Conservation (phyloP, 768 basidiomycete genomes). For the Tylopilus subfusipes region DNA sequence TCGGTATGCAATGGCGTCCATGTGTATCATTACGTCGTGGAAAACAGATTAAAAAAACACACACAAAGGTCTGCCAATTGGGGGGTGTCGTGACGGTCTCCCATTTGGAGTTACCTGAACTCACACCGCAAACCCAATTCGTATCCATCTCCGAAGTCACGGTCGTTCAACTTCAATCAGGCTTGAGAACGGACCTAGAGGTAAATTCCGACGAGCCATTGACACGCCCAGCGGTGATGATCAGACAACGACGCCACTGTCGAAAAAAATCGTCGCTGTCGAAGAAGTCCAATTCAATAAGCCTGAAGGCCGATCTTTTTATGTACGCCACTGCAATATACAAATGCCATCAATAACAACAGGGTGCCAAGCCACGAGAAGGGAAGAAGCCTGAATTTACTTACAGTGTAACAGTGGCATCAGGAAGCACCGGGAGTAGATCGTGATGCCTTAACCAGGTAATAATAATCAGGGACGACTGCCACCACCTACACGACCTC, state of each 20-base stretch:
- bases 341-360: constrained; percentile 7
- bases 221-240: constrained; percentile 16
- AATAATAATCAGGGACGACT: constrained; percentile 8
- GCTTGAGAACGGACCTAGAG: constrained; percentile 17
- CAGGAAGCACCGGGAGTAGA: constrained; percentile 21
- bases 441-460: constrained; percentile 17
- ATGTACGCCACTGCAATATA: constrained; percentile 19
- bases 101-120: constrained; percentile 24
- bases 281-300: constrained; percentile 11
- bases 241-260: constrained; percentile 24
- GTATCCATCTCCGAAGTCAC: constrained; percentile 22
- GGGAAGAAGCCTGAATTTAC: constrained; percentile 1
- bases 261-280: constrained; percentile 13
- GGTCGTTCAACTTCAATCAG: constrained; percentile 14
- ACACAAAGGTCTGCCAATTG: constrained; percentile 1
- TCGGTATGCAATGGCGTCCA: neutral
- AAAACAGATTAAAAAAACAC: constrained; percentile 1
- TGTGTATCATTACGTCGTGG: constrained; percentile 25
- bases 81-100: constrained; percentile 10
- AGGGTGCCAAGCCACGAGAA: constrained; percentile 17
- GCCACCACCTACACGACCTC: neutral
- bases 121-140: constrained; percentile 22
- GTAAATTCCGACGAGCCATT: constrained; percentile 21
- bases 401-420: constrained; percentile 14
- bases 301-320: constrained; percentile 16